Evolutionary conservation across 345 rosid genomes (phyloP), one percentile per base, ranked within the genome.

Genomic region (Boechera retrofracta): DNA sequence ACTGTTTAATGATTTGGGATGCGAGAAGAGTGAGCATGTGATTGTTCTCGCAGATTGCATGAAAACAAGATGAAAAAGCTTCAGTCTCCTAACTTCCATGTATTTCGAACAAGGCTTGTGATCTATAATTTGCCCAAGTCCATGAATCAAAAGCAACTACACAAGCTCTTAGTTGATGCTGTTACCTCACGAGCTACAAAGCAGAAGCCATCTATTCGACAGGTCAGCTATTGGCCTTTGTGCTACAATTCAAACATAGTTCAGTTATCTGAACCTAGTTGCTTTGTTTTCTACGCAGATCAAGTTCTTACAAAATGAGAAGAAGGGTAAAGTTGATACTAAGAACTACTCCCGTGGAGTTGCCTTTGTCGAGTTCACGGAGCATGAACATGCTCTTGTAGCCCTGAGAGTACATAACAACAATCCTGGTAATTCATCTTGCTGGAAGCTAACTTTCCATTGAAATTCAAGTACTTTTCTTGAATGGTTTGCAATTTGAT

Each of bases 391-490:
- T 67, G 96, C 98, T 36, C 94, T 91, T 54, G 98, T 91, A 63
- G 97, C 98, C 73, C 79, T 92, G 62, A 86, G 98, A 84, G 97
- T 95, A 77, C 91, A 88, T 72, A 95, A 95, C 75, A 95, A 95
- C 64, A 88, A 92, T 80, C 99, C 98, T 11, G 91, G 95, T 91
- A 89, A 49, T 45, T 3, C 28, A 31, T 31, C 4, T 67, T 28
- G 13, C 49, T 10, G 18, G 32, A 64, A 15, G 6, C 57, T 39
- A 31, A 42, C 8, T 12, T 77, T 1, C 28, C 41, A 42, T 52
- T 7, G 5, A 52, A 55, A 38, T 56, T 60, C 16, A 12, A 71
- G 12, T 5, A 63, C 38, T 38, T 18, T 32, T 29, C 32, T 12
- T 1, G 13, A 59, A 28, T 4, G 3, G 3, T 39, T 60, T 15